Percentiles rank a stretch among this genome's conserved stretches.
Evolutionary conservation across 306 rosid genomes (phyloP).

Genomic region (Quercus wislizeni): DNA sequence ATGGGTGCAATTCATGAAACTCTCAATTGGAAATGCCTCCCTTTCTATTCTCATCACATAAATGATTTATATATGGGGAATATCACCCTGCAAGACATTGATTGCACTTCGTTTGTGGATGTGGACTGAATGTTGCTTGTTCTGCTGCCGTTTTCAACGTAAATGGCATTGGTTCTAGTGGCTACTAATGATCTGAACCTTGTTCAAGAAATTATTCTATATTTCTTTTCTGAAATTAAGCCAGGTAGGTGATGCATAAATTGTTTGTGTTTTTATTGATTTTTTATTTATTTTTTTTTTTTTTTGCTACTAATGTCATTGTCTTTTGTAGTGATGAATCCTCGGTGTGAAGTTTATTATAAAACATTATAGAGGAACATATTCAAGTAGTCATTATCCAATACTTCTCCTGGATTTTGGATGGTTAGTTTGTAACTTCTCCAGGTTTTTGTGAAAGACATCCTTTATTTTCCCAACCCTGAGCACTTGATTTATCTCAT

Average conservation of each 20-base stretch:
- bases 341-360: not conserved
- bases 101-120: slow-evolving; percentile 50
- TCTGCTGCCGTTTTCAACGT: not conserved
- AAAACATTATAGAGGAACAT: not conserved
- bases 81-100: slow-evolving; percentile 73
- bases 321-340: not conserved
- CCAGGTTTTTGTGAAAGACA: not conserved
- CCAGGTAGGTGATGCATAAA: not conserved
- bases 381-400: not conserved
- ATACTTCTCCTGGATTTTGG: no score
- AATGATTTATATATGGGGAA: slow-evolving; percentile 68
- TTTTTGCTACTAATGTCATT: not conserved
- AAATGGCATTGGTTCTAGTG: not conserved
- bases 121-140: slow-evolving; percentile 33
- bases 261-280: not conserved
- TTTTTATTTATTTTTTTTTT: no score
- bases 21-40: slow-evolving; percentile 66
- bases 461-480: not conserved
- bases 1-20: slow-evolving; percentile 72
- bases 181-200: not conserved
- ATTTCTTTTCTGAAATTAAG: not conserved
- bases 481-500: not conserved
- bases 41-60: slow-evolving; percentile 70
- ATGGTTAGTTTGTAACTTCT: not conserved
- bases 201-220: not conserved